A percentile compares a stretch with the other conserved stretches of the same genome.
Conservation (phyloP, 495 filamentous ascomycete genomes). For the Penicillium malachiteum region DNA sequence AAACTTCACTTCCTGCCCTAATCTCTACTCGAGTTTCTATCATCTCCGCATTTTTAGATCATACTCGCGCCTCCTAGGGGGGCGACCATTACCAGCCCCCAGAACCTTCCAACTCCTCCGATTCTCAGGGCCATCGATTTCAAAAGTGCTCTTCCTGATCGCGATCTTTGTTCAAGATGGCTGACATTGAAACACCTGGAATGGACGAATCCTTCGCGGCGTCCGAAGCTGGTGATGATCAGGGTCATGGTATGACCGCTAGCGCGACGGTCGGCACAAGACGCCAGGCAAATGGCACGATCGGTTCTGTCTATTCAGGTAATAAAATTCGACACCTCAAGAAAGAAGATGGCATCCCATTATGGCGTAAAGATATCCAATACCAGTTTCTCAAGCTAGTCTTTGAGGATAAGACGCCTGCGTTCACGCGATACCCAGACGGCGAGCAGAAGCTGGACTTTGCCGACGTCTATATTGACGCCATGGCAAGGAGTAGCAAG, state of each 20-base stretch:
- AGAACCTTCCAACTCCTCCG: slow-evolving; percentile 10
- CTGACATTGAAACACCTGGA: slow-evolving; percentile 40
- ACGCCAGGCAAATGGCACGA: slow-evolving; percentile 64
- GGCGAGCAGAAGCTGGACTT: slow-evolving; percentile 74
- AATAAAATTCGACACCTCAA: slow-evolving; percentile 95
- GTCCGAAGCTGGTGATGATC: slow-evolving; percentile 44
- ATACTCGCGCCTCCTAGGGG: slow-evolving; percentile 22
- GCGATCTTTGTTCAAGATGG: slow-evolving; percentile 27
- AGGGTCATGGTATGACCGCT: slow-evolving; percentile 50
- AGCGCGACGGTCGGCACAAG: slow-evolving; percentile 58
- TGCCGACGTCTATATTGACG: slow-evolving; percentile 94
- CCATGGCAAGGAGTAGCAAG: slow-evolving; percentile 98
- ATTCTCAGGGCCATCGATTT: background rate
- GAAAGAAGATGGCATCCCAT: slow-evolving; percentile 93
- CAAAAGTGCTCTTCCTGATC: slow-evolving; percentile 6
- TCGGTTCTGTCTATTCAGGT: slow-evolving; percentile 73
- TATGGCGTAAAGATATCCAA: slow-evolving; percentile 98
- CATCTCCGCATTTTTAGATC: slow-evolving; percentile 9
- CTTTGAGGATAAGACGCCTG: slow-evolving; percentile 80
- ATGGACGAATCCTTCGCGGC: slow-evolving; percentile 48
- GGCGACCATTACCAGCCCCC: slow-evolving; percentile 7
- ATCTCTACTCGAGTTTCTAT: background rate
- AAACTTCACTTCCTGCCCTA: slow-evolving; percentile 2
- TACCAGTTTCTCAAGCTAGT: slow-evolving; percentile 90
- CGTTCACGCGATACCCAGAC: slow-evolving; percentile 83